These are phyloP conservation scores for Didymella exigua DNA, from an alignment of 2,329 filamentous ascomycete genomes.

Conservation along the genomic window DNA sequence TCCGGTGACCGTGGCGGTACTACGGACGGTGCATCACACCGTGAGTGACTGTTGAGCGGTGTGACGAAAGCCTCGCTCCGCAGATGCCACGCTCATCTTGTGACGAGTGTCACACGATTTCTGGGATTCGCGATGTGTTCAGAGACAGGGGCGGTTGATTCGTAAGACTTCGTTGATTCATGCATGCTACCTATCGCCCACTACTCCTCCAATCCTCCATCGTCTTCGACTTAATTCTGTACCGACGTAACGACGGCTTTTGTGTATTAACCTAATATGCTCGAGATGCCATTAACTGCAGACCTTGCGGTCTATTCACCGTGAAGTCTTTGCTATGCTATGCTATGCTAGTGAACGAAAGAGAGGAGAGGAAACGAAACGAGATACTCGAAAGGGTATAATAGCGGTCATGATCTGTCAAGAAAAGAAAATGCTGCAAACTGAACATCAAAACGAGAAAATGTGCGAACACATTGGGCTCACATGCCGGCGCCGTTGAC, in stretches of 20 bases:
- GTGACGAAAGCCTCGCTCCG: slow-evolving; percentile 4
- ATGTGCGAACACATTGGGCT: neutral
- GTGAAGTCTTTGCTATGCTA: slow-evolving; percentile 7
- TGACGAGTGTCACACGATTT: neutral
- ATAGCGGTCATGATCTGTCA: slow-evolving; percentile 30
- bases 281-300: neutral
- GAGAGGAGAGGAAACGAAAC: slow-evolving; percentile 18
- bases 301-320: slow-evolving; percentile 9
- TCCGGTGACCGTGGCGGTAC: neutral
- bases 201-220: neutral
- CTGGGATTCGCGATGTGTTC: neutral
- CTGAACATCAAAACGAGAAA: slow-evolving; percentile 16
- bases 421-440: slow-evolving; percentile 14
- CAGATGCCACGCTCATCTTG: neutral
- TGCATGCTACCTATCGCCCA: neutral
- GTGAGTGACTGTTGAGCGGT: neutral
- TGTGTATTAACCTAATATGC: slow-evolving; percentile 4
- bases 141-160: neutral
- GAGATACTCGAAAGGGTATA: slow-evolving; percentile 38
- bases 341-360: slow-evolving; percentile 2
- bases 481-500: slow-evolving; percentile 66
- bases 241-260: slow-evolving; percentile 16
- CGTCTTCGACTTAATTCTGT: neutral
- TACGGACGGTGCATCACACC: neutral
- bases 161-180: slow-evolving; percentile 1